These are phyloP conservation scores for Dalechampia spathulata DNA, from an alignment of 441 rosid genomes.

Conservation along the genomic window DNA sequence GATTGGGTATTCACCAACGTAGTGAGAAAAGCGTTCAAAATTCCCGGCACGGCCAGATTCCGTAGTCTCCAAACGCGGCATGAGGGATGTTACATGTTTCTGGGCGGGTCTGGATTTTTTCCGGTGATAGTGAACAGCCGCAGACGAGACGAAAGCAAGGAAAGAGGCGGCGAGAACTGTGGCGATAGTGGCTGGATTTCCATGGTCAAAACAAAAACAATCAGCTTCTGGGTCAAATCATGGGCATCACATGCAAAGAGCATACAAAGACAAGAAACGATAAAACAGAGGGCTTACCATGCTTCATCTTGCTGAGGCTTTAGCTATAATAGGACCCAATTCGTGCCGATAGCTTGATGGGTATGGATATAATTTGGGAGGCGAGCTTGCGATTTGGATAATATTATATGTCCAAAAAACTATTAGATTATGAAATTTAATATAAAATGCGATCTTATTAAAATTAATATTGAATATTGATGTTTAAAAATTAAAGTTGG, in stretches of 20 bases:
- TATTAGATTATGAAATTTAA: no score
- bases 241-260: neutral
- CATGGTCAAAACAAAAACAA: neutral
- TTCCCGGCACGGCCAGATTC: conserved; percentile 49
- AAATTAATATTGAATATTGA: no score
- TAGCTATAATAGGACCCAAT: no score
- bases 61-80: conserved; percentile 38
- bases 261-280: neutral
- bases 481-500: no score
- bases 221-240: no score
- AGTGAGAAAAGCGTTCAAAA: conserved; percentile 69
- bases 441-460: no score
- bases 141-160: conserved; percentile 28
- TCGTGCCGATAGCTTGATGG: no score
- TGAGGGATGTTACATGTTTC: conserved; percentile 10
- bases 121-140: conserved; percentile 26
- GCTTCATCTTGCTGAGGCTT: neutral
- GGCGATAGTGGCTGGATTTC: conserved; percentile 13
- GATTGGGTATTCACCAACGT: conserved; percentile 41
- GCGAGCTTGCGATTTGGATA: no score
- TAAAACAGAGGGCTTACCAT: neutral
- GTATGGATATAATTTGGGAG: no score
- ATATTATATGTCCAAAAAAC: no score
- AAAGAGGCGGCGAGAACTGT: conserved; percentile 34
- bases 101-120: conserved; percentile 1